Conservation (phyloP, 2,329 filamentous ascomycete species). For the Fusarium ramigenum region DNA sequence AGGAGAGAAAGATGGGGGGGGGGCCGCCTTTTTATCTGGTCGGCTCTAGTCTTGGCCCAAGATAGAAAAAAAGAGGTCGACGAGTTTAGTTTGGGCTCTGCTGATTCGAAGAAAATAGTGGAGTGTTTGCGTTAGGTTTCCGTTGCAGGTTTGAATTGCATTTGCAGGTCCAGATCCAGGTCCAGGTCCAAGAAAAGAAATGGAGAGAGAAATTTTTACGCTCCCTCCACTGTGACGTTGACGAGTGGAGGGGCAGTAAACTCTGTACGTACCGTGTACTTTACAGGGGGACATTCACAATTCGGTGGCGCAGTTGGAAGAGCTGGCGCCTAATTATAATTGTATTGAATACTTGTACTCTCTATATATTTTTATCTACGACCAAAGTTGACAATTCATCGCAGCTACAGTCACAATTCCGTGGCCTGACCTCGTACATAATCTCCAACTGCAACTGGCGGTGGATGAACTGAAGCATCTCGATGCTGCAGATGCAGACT, state of each 20-base stretch:
- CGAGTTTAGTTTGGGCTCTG: constrained; percentile 17
- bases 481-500: neutral
- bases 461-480: constrained; percentile 25
- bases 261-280: neutral
- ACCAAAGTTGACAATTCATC: neutral
- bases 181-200: neutral
- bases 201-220: constrained; percentile 35
- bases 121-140: neutral
- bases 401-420: neutral
- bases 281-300: neutral
- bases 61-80: neutral
- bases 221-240: constrained; percentile 42
- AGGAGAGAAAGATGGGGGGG: constrained; percentile 2
- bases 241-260: constrained; percentile 29
- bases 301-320: constrained; percentile 15
- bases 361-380: neutral
- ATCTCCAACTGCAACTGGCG: constrained; percentile 12
- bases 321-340: neutral
- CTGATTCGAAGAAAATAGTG: constrained; percentile 5
- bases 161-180: neutral
- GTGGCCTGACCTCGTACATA: constrained; percentile 14
- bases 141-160: neutral
- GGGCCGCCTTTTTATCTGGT: constrained; percentile 27
- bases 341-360: neutral
- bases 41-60: constrained; percentile 2